Base-by-base conservation (phyloP, 2,329 filamentous ascomycete genomes). In the Fusarium sp. region DNA sequence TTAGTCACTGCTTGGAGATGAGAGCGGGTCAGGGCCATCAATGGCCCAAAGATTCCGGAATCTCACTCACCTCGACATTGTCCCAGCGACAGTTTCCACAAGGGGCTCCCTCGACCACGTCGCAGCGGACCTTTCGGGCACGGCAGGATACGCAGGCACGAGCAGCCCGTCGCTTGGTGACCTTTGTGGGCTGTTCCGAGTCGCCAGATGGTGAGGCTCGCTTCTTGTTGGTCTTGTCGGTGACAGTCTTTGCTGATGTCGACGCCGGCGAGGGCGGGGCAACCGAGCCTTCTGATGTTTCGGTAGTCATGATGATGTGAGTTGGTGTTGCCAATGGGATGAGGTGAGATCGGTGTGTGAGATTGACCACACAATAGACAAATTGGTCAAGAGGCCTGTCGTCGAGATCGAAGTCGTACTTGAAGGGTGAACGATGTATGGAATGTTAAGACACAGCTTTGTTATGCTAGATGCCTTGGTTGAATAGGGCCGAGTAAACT, bases 91-190 rank as follows among this genome's bases (percentile, higher is more conserved):
- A 97, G 83, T 97, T 97, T 65, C 93, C 95, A 82, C 94, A 97
- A 2, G 94, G 94, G 50, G 92, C 92, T 58, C 93, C 93, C 82
- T 97, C 94, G 68, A 96, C 94, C 66, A 98, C 95, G 85, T 98
- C 95, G 85, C 95, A 98, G 66, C 95, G 91, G 47, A 98, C 95
- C 82, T 98, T 98, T 80, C 95, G 91, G 66, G 93, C 92, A 78
- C 95, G 90, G 84, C 95, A 98, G 77, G 93, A 94, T 72, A 94
- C 94, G 82, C 95, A 98, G 20, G 95, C 95, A 77, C 96, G 93
- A 11, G 95, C 94, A n/a, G 95, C 95, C 80, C 95, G 90, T 79
- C 95, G 89, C 84, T 98, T 98, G 62, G 85, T 89, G 71, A 87
- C 79, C 80, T 90, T 91, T 69, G 83, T 80, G 13, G 83, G 79